Evolutionary conservation across 768 basidiomycete species (phyloP).

Genomic region (Tylopilus rubrobrunneus): DNA sequence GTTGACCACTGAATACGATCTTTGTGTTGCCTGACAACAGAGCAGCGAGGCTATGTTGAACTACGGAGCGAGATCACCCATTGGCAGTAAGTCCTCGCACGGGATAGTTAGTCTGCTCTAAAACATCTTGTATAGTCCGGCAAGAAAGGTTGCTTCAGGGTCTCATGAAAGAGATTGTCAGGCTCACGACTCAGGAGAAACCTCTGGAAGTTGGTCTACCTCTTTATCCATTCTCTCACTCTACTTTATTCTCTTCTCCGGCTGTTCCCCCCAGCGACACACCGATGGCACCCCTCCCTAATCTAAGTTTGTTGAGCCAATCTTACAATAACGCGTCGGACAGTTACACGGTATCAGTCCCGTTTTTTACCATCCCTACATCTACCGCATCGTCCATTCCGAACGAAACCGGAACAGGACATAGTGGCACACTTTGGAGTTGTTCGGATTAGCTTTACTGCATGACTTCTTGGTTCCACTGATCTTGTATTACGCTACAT

Average conservation of each 20-base stretch:
- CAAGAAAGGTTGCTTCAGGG: conserved; percentile 81
- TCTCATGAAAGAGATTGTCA: conserved; percentile 80
- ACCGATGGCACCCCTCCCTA: conserved; percentile 29
- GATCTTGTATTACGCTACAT: conserved; percentile 4
- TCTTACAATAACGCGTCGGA: conserved; percentile 5
- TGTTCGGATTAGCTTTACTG: conserved; percentile 5
- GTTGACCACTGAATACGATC: conserved; percentile 13
- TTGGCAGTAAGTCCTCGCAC: conserved; percentile 59
- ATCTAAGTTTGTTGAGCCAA: conserved; percentile 15
- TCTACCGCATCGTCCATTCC: conserved; percentile 2
- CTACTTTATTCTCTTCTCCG: conserved; percentile 54
- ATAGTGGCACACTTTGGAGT: conserved; percentile 8
- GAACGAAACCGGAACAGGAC: conserved; percentile 6
- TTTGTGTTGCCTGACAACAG: conserved; percentile 4
- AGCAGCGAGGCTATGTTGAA: conserved; percentile 78
- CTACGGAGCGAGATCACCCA: conserved; percentile 75
- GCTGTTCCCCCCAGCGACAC: conserved; percentile 32
- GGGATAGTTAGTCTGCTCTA: neutral
- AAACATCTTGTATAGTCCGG: conserved; percentile 48
- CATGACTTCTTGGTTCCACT: conserved; percentile 1
- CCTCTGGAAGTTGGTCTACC: conserved; percentile 79
- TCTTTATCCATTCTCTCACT: conserved; percentile 76
- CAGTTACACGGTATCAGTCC: conserved; percentile 6
- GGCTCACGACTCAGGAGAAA: conserved; percentile 75
- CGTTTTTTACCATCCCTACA: neutral